Base-by-base conservation (phyloP, 176 grass and related monocot genomes). In the Chrysopogon serrulatus region DNA sequence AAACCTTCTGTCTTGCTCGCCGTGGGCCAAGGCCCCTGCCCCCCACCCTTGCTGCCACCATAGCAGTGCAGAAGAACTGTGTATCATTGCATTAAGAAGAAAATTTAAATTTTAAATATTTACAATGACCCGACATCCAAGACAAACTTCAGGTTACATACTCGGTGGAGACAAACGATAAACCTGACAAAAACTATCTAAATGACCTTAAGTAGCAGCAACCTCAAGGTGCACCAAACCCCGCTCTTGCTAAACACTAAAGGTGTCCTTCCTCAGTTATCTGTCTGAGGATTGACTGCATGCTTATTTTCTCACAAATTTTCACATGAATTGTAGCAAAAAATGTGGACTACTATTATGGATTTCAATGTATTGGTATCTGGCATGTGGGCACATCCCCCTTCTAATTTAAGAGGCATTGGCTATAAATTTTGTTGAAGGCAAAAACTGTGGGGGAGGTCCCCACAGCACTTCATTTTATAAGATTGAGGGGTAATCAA, bases 321-420 rank as follows among this genome's bases (percentile, higher is more conserved):
- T 78, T 43, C 27, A 37, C 54, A 43, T 62, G 27, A 65, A 35
- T 17, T 31, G 21, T 76, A 68, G 5, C 45, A 81, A 21, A 68
- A 74, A 87, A 4, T 77, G 44, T 71, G 41, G 31, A 41, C 81
- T 82, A 6, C 15, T 44, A 43, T 65, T 68, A 27, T 81, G 21
- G 45, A 75, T 67, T 67, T 74, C 27, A 65, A 39, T 68, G 36
- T 64, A 21, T 14, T 14, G 81, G 68, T 30, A 45, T 76, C 19
- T 67, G 4, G 19, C 4, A 44, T 68, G 19, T 57, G 34, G 4
- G 3, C 14, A 32, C 19, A n/a, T 41, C 2, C 13, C 2, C 13
- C 27, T 26, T 47, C 24, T 40, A 74, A 34, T 73, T 28, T 45
- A 11, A 8, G 15, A 9, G 10, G 11, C 30, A 8, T 72, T 19